Percentiles rank a stretch among this genome's conserved stretches.
phyloP scores from a whole-genome alignment of 768 basidiomycete species.

The Podaxis sp. region DNA sequence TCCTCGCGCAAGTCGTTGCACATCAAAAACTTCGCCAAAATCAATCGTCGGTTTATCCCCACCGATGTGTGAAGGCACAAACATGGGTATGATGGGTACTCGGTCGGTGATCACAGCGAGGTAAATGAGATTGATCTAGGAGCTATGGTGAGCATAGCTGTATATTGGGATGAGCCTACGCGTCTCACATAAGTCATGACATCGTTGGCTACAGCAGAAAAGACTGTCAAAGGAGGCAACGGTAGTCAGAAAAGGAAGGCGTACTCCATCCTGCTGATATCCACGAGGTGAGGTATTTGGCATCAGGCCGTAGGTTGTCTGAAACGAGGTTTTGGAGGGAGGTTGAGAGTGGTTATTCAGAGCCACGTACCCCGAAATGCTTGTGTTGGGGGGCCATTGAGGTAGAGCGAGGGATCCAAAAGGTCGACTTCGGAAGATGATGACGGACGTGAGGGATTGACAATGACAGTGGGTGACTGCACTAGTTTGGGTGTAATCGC shows the following conservation, averaged over 20 bases:
- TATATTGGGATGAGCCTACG: background rate
- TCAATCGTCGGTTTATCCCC: constrained; percentile 47
- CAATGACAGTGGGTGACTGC: background rate
- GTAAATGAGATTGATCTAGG: constrained; percentile 56
- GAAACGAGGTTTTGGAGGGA: background rate
- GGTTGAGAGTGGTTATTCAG: background rate
- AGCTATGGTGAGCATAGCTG: background rate
- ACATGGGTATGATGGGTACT: constrained; percentile 58
- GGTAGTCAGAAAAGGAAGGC: constrained; percentile 24
- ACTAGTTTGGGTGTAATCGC: background rate
- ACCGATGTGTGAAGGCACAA: constrained; percentile 58
- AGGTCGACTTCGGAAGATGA: constrained; percentile 4
- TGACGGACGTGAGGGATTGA: background rate
- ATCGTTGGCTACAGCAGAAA: constrained; percentile 59
- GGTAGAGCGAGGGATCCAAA: constrained; percentile 22
- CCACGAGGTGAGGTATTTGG: constrained; percentile 73
- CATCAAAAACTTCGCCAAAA: constrained; percentile 63
- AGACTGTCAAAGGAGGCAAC: constrained; percentile 7
- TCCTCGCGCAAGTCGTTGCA: constrained; percentile 45
- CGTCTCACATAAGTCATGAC: constrained; percentile 67
- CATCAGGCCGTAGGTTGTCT: constrained; percentile 65
- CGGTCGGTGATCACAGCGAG: constrained; percentile 58
- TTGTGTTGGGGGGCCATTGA: constrained; percentile 53
- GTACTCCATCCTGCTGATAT: constrained; percentile 76
- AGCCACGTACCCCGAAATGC: constrained; percentile 51